Percentiles rank a stretch among this genome's conserved stretches.
Evolutionary conservation across 495 filamentous ascomycete genomes (phyloP).

Genomic region (Chaetomium cochliodes): DNA sequence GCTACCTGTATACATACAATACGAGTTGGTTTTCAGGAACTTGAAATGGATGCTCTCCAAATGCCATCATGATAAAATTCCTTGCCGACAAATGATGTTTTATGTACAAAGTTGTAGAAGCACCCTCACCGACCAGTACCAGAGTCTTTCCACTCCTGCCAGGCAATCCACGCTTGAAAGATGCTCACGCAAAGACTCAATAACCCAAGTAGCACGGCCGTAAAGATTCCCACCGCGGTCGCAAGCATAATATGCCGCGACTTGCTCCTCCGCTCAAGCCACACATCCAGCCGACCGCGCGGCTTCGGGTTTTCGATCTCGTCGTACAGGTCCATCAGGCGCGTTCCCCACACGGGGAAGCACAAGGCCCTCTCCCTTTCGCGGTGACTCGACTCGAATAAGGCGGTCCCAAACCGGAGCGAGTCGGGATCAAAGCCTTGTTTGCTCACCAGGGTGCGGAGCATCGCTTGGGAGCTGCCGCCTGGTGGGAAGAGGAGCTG

Average conservation of each 20-base stretch:
- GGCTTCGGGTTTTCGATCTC: conserved; percentile 1
- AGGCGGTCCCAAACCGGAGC: neutral
- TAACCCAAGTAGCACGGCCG: neutral
- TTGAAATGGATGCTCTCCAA: too few relatives aligned
- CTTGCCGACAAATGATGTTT: too few relatives aligned
- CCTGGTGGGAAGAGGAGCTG: neutral
- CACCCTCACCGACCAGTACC: neutral
- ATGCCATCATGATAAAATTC: too few relatives aligned
- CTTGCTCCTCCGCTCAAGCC: neutral
- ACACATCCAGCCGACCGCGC: neutral
- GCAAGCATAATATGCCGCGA: neutral
- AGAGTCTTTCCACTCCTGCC: neutral
- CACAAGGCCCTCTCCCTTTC: too few relatives aligned
- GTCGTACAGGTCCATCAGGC: neutral
- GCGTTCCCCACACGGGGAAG: too few relatives aligned
- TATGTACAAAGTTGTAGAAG: too few relatives aligned
- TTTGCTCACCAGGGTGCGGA: neutral
- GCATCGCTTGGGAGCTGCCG: neutral
- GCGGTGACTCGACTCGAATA: too few relatives aligned
- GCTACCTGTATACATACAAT: too few relatives aligned
- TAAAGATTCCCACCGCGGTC: neutral
- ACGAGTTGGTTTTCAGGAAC: too few relatives aligned
- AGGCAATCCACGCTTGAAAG: neutral
- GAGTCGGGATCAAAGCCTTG: neutral
- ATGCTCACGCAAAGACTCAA: neutral